phyloP scores from a whole-genome alignment of 371 early-diverging fungal species.

The Chytridium lagenaria region DNA sequence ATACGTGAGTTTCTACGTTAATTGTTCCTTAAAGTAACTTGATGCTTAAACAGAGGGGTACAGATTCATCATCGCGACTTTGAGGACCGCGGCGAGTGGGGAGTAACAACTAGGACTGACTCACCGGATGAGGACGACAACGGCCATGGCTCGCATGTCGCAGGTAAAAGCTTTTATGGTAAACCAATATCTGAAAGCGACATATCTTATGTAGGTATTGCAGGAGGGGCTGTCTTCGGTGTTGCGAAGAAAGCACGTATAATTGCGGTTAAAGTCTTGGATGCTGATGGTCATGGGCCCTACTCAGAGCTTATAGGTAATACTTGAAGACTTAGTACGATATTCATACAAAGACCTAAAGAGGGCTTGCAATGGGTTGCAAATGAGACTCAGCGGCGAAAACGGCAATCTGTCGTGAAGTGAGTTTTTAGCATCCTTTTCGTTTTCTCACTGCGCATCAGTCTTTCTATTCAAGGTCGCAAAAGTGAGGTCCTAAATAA shows the following conservation, averaged over 20 bases:
- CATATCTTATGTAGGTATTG: slow-evolving; percentile 24
- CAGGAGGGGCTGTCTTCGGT: slow-evolving; percentile 65
- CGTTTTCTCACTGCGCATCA: slow-evolving; percentile 17
- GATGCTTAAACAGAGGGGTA: slow-evolving; percentile 74
- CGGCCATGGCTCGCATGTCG: slow-evolving; percentile 47
- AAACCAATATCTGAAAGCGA: slow-evolving; percentile 42
- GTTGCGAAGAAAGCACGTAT: slow-evolving; percentile 70
- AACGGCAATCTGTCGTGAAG: slow-evolving; percentile 31
- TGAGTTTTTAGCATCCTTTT: slow-evolving; percentile 3
- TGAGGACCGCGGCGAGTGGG: slow-evolving; percentile 78
- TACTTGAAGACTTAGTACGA: neutral
- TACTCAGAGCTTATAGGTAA: slow-evolving; percentile 6
- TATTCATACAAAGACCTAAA: neutral
- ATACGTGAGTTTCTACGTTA: slow-evolving; percentile 36
- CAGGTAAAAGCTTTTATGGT: neutral
- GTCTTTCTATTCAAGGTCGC: slow-evolving; percentile 38
- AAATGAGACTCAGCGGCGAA: neutral
- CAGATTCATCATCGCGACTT: slow-evolving; percentile 74
- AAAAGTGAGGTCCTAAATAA: slow-evolving; percentile 49
- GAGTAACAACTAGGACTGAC: slow-evolving; percentile 58
- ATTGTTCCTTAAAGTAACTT: slow-evolving; percentile 19
- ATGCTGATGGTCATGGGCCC: slow-evolving; percentile 41
- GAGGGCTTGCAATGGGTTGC: slow-evolving; percentile 17
- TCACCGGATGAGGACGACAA: slow-evolving; percentile 48
- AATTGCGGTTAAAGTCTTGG: slow-evolving; percentile 69